phyloP scores from a whole-genome alignment of 352 stramenopile species.

The Phytophthora tubulina region DNA sequence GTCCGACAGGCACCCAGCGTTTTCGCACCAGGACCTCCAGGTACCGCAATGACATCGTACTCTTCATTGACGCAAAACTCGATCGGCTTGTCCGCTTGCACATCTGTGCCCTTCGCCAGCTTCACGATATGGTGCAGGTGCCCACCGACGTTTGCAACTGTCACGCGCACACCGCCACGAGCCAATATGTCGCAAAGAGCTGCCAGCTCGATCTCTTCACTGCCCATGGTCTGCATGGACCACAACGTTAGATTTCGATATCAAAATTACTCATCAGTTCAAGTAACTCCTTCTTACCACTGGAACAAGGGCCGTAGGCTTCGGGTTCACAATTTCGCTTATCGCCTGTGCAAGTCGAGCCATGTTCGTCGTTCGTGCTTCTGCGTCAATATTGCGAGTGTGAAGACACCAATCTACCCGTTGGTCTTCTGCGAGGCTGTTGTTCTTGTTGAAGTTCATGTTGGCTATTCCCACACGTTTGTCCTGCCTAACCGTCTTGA shows the following conservation, averaged over 20 bases:
- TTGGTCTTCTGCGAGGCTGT: background rate
- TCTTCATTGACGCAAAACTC: constrained; percentile 64
- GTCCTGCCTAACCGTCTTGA: constrained; percentile 37
- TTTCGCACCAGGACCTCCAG: constrained; percentile 64
- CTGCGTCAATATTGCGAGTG: constrained; percentile 9
- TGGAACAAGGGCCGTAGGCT: constrained; percentile 69
- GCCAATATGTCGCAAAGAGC: constrained; percentile 61
- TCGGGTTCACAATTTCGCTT: constrained; percentile 66
- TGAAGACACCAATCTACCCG: background rate
- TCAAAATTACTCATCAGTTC: background rate
- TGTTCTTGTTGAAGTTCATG: constrained; percentile 37
- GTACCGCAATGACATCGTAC: constrained; percentile 75
- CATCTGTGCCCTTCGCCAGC: constrained; percentile 56
- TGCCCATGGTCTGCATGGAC: constrained; percentile 49
- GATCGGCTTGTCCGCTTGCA: constrained; percentile 75
- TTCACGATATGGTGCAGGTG: constrained; percentile 66
- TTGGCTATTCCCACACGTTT: constrained; percentile 30
- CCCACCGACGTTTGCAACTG: constrained; percentile 60
- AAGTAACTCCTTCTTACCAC: constrained; percentile 44
- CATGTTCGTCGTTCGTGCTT: constrained; percentile 44
- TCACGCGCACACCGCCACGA: constrained; percentile 71
- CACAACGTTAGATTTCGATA: background rate
- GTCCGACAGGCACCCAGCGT: constrained; percentile 50
- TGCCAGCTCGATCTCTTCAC: constrained; percentile 76
- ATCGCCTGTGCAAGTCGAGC: constrained; percentile 57